Base-by-base conservation (phyloP, 441 rosid genomes). In the Aleurites moluccanus region DNA sequence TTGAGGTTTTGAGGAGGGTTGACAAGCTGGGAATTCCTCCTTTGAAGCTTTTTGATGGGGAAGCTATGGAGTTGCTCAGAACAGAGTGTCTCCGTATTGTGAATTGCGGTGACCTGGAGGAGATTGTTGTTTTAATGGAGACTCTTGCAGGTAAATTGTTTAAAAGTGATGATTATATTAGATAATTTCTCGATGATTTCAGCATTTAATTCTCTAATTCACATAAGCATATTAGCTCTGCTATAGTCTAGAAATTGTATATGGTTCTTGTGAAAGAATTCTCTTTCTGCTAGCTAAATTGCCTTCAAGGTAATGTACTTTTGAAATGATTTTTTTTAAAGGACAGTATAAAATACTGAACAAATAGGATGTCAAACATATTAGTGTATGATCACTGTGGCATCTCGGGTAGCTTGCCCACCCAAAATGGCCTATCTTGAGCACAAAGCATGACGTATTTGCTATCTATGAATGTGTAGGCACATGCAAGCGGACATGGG, bases 81-180 rank as follows among this genome's bases (percentile, higher is more conserved):
- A 83, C 52, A 35, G 93, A 84, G 66, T 91, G 91, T 79, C 79
- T 80, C 38, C 85, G 89, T 73, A 81, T 87, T 79, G 81, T 84
- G 75, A 83, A 83, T 57, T 78, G 79, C 64, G 82, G 87, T 64
- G 85, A 83, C 73, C 87, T 88, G 45, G 87, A 84, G 82, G 79
- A 80, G 76, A 75, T 87, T 75, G 82, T 91, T 75, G 86, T 83
- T 38, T 81, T 90, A 65, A 79, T 89, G 91, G 99, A 93, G 88
- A 78, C 80, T 81, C 90, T 93, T 66, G 87, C 88, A 2, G 96
- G 99, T 95, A 78, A 10, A 5, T 0, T 10, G n/a, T 23, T 56
- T 4, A 6, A n/a, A n/a, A 8, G 15, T 61, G 5, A 28, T 28
- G 38, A 28, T n/a, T n/a, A n/a, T n/a, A n/a, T n/a, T n/a, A n/a